Evolutionary conservation across 805 yeast species (phyloP).

Genomic region (Ogataea pini): DNA sequence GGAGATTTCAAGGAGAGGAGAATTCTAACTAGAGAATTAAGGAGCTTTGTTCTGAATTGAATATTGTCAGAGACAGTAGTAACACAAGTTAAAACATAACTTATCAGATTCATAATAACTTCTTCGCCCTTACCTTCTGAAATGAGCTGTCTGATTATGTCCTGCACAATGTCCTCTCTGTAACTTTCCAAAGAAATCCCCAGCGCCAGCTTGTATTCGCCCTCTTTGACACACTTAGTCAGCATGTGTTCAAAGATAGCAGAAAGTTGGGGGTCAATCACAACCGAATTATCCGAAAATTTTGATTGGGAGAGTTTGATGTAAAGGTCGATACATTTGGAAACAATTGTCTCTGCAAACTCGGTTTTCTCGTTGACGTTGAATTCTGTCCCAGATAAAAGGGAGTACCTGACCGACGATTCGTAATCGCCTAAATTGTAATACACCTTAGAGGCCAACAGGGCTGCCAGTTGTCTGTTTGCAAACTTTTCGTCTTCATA

Average conservation of each 20-base stretch:
- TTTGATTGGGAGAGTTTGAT: constrained; percentile 59
- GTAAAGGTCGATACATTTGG: constrained; percentile 87
- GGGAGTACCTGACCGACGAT: constrained; percentile 83
- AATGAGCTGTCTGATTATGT: constrained; percentile 47
- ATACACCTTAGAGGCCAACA: constrained; percentile 84
- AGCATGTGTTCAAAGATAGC: constrained; percentile 85
- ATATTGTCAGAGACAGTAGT: constrained; percentile 66
- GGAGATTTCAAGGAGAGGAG: constrained; percentile 60
- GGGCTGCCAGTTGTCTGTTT: constrained; percentile 80
- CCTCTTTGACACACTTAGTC: constrained; percentile 66
- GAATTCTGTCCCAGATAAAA: constrained; percentile 80
- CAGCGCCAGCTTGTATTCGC: constrained; percentile 77
- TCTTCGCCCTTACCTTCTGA: constrained; percentile 47
- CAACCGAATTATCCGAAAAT: constrained; percentile 35
- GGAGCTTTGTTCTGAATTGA: constrained; percentile 62
- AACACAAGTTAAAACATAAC: constrained; percentile 74
- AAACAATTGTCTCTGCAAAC: constrained; percentile 89
- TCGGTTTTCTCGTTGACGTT: constrained; percentile 76
- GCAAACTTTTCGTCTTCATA: constrained; percentile 78
- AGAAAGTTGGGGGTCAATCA: constrained; percentile 62
- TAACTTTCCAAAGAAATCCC: constrained; percentile 90
- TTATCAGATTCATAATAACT: constrained; percentile 53
- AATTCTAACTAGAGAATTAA: constrained; percentile 61
- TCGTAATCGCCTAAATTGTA: constrained; percentile 94
- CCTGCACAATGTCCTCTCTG: constrained; percentile 76